phyloP scores from a whole-genome alignment of 345 rosid genomes.

The Luvunga scandens region DNA sequence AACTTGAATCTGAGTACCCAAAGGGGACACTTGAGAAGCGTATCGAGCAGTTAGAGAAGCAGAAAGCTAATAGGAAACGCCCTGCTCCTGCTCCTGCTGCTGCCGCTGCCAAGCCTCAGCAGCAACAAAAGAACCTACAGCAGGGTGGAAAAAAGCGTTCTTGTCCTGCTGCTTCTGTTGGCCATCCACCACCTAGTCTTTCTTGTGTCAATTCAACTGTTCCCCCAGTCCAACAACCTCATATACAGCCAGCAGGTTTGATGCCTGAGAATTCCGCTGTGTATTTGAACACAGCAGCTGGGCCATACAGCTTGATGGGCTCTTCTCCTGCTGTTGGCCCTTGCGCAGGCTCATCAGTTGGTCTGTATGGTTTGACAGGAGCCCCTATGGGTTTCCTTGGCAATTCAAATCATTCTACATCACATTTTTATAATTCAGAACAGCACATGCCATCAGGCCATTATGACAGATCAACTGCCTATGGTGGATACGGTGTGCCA shows the following conservation, averaged over 20 bases:
- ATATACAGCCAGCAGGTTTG: constrained; percentile 38
- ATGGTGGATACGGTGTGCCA: constrained; percentile 43
- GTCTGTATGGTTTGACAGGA: constrained; percentile 37
- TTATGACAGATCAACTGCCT: constrained; percentile 43
- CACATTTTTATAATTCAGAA: constrained; percentile 31
- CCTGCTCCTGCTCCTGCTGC: constrained; percentile 21
- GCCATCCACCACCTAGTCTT: constrained; percentile 19
- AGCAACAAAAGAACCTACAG: constrained; percentile 21
- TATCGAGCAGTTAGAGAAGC: constrained; percentile 65
- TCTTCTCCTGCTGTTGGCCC: constrained; percentile 30
- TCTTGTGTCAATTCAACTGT: constrained; percentile 29
- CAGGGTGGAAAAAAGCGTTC: constrained; percentile 40
- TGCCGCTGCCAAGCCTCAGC: constrained; percentile 39
- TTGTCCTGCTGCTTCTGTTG: constrained; percentile 19
- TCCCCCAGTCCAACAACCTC: constrained; percentile 38
- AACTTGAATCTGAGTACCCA: constrained; percentile 53
- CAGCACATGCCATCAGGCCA: constrained; percentile 29
- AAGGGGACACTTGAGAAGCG: constrained; percentile 39
- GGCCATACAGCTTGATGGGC: constrained; percentile 38
- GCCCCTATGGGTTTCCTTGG: constrained; percentile 29
- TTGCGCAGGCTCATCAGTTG: constrained; percentile 39
- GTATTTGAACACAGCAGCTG: constrained; percentile 26
- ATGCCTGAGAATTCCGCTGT: constrained; percentile 24
- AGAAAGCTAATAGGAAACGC: constrained; percentile 52
- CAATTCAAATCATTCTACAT: constrained; percentile 28